Evolutionary conservation across 2,329 filamentous ascomycete genomes (phyloP).

Genomic region (Hymenoscyphus fraxineus): DNA sequence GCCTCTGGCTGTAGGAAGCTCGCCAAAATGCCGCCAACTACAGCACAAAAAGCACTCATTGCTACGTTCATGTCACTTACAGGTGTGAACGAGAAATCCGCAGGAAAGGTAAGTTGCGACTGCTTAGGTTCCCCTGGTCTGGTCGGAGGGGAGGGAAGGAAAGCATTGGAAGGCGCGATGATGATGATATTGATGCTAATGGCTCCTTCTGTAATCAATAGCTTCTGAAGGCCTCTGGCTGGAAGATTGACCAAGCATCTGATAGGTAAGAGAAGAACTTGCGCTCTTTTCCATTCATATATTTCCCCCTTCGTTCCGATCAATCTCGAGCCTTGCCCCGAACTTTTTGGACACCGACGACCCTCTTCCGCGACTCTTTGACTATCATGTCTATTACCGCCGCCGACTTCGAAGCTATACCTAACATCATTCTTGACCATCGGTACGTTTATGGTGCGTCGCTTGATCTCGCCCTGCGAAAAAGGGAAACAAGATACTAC

Average conservation of each 20-base stretch:
- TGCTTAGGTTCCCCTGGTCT: slow-evolving; percentile 4
- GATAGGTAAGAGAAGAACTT: slow-evolving; percentile 36
- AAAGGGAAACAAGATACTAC: neutral
- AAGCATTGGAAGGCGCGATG: slow-evolving; percentile 11
- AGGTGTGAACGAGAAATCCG: slow-evolving; percentile 32
- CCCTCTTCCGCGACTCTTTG: neutral
- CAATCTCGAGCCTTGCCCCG: neutral
- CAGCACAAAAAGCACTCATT: slow-evolving; percentile 24
- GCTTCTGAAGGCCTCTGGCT: slow-evolving; percentile 36
- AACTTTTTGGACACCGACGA: slow-evolving; percentile 1
- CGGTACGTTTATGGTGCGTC: neutral
- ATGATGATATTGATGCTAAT: slow-evolving; percentile 17
- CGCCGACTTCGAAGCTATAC: neutral
- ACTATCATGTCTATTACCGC: slow-evolving; percentile 3
- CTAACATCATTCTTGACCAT: slow-evolving; percentile 10
- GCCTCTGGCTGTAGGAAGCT: slow-evolving; percentile 10
- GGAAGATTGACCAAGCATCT: slow-evolving; percentile 38
- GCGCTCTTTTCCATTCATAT: slow-evolving; percentile 6
- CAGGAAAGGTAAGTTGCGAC: slow-evolving; percentile 28
- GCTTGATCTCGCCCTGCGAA: neutral
- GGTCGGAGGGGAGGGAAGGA: neutral
- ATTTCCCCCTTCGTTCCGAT: neutral
- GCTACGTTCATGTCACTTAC: slow-evolving; percentile 34
- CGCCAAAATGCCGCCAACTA: slow-evolving; percentile 31
- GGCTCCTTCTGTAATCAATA: slow-evolving; percentile 22